Percentiles rank a stretch among this genome's conserved stretches.
These are phyloP conservation scores for Radiomyces spectabilis DNA, from an alignment of 192 early-diverging fungal species.

Conservation along the genomic window DNA sequence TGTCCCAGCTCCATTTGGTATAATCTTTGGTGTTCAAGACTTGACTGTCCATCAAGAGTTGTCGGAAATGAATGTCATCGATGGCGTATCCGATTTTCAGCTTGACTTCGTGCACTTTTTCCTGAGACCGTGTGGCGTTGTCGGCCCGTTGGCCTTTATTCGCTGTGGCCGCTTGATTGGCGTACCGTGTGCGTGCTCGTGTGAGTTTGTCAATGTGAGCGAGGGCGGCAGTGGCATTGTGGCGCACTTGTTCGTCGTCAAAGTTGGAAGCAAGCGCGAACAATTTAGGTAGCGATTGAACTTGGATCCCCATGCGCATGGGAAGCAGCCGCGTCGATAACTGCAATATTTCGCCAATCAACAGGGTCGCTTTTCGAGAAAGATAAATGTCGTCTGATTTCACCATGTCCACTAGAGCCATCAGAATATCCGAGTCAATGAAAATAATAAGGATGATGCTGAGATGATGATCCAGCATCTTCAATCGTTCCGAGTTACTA, in stretches of 20 bases:
- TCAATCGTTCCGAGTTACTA: conserved; percentile 38
- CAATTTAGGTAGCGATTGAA: conserved; percentile 66
- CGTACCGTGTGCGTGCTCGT: conserved; percentile 33
- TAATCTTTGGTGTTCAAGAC: conserved; percentile 65
- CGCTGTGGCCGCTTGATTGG: background rate
- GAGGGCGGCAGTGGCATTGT: conserved; percentile 67
- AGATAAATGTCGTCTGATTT: conserved; percentile 53
- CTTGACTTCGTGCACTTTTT: conserved; percentile 49
- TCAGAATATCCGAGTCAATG: conserved; percentile 59
- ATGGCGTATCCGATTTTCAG: conserved; percentile 51
- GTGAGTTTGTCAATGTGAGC: conserved; percentile 65
- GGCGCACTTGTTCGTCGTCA: conserved; percentile 62
- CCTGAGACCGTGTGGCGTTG: conserved; percentile 21
- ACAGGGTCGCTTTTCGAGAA: conserved; percentile 54
- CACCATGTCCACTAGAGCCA: conserved; percentile 61
- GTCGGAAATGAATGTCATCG: conserved; percentile 65
- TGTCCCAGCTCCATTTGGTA: conserved; percentile 75
- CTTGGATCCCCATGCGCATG: conserved; percentile 32
- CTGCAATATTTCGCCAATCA: conserved; percentile 72
- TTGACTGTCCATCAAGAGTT: conserved; percentile 62
- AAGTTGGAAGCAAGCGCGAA: conserved; percentile 73
- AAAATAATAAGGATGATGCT: conserved; percentile 67
- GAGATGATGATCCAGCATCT: conserved; percentile 62
- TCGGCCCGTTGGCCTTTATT: conserved; percentile 12
- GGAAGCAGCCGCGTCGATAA: conserved; percentile 65